Conservation (phyloP, 2,329 filamentous ascomycete species). For the Chaetomium globosum region DNA sequence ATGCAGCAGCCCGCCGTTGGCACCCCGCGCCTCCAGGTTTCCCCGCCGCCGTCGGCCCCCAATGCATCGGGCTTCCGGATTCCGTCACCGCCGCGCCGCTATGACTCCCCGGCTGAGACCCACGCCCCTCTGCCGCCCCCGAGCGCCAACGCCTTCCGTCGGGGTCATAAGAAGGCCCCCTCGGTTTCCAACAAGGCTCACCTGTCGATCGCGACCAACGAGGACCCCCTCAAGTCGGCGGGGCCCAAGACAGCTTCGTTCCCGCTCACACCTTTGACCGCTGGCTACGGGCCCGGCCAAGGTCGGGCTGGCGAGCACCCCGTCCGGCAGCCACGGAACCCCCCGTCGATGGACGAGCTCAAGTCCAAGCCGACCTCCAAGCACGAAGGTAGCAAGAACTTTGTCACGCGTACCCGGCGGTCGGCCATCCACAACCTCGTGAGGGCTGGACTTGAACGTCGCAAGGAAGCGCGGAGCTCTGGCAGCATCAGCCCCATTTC, state of each 20-base stretch:
- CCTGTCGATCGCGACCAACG: slow-evolving; percentile 49
- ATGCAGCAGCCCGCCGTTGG: slow-evolving; percentile 55
- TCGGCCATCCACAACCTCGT: slow-evolving; percentile 91
- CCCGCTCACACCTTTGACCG: slow-evolving; percentile 77
- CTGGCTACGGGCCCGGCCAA: slow-evolving; percentile 85
- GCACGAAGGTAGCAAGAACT: slow-evolving; percentile 97
- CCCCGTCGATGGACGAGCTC: slow-evolving; percentile 88
- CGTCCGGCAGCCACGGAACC: slow-evolving; percentile 86
- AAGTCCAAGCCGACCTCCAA: slow-evolving; percentile 86
- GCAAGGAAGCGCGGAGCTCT: slow-evolving; percentile 71
- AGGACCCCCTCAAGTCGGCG: slow-evolving; percentile 58
- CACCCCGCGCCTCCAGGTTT: slow-evolving; percentile 77
- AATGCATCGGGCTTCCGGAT: slow-evolving; percentile 60
- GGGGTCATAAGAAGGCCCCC: slow-evolving; percentile 86
- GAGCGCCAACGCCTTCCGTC: slow-evolving; percentile 88
- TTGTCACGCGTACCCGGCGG: slow-evolving; percentile 86
- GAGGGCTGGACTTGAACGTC: slow-evolving; percentile 83
- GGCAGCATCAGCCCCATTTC: slow-evolving; percentile 89
- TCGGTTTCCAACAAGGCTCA: slow-evolving; percentile 66
- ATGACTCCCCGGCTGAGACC: slow-evolving; percentile 67
- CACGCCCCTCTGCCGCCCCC: slow-evolving; percentile 76
- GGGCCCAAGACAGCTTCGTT: slow-evolving; percentile 79
- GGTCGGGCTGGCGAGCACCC: slow-evolving; percentile 93
- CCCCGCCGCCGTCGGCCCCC: slow-evolving; percentile 70
- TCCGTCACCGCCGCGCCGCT: slow-evolving; percentile 66